phyloP scores from a whole-genome alignment of 257 asterid species.

The Przewalskia tangutica region DNA sequence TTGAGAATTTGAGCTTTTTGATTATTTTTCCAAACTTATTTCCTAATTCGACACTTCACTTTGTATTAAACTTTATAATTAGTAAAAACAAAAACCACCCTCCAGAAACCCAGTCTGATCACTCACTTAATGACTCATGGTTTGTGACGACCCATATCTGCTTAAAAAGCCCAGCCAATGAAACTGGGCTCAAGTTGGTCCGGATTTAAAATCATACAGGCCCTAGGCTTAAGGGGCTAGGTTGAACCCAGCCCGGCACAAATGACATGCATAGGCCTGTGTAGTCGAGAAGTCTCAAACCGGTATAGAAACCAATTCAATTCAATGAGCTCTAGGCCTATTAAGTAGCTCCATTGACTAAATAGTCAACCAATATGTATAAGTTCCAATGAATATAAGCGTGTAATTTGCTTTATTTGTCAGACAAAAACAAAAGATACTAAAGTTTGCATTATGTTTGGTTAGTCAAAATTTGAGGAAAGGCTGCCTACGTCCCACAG shows the following conservation, averaged over 20 bases:
- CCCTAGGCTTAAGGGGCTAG: not conserved
- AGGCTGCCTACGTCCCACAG: too few relatives aligned
- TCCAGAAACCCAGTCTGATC: not conserved
- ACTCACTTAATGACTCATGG: not conserved
- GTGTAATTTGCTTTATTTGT: slow-evolving; percentile 2
- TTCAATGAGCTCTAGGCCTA: too few relatives aligned
- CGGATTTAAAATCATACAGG: not conserved
- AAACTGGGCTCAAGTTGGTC: not conserved
- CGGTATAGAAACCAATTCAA: too few relatives aligned
- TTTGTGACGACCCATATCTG: not conserved
- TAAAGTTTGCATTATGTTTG: not conserved
- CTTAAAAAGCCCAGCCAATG: too few relatives aligned
- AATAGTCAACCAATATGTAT: too few relatives aligned
- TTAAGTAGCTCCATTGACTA: too few relatives aligned
- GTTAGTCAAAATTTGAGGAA: not conserved
- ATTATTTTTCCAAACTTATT: not conserved
- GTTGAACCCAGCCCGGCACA: not conserved
- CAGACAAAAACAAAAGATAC: not conserved
- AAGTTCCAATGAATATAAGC: too few relatives aligned
- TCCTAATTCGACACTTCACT: not conserved
- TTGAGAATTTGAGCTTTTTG: not conserved
- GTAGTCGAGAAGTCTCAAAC: too few relatives aligned
- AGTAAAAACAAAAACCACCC: not conserved
- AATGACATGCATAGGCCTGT: too few relatives aligned
- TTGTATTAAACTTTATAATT: not conserved